These are phyloP conservation scores for Pleodorina starrii DNA, from an alignment of 139 green algal species.

Conservation along the genomic window DNA sequence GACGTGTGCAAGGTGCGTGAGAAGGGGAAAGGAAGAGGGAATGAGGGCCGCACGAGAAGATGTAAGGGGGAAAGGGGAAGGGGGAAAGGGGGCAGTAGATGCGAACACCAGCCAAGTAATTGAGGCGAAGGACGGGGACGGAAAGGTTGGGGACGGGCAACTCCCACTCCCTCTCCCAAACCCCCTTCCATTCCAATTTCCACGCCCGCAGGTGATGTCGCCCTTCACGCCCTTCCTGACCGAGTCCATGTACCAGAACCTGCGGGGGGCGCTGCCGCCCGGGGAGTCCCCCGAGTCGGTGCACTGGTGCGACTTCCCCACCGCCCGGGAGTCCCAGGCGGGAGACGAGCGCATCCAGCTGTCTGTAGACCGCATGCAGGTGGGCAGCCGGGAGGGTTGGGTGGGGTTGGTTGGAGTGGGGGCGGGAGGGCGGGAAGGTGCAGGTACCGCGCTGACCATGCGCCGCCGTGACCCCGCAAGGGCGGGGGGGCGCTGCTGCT, in stretches of 20 bases:
- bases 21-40: too few species aligned
- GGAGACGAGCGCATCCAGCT: constrained; percentile 77
- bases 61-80: neutral
- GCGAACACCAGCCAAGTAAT: too few species aligned
- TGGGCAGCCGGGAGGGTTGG: neutral
- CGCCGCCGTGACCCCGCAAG: too few species aligned
- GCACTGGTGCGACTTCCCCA: constrained; percentile 92
- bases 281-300: constrained; percentile 73
- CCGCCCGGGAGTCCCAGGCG: constrained; percentile 48
- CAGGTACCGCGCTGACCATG: too few species aligned
- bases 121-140: too few species aligned
- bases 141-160: too few species aligned
- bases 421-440: too few species aligned
- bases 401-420: too few species aligned
- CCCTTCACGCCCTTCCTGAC: constrained; percentile 99
- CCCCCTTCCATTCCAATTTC: too few species aligned
- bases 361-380: constrained; percentile 91
- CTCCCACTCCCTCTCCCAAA: too few species aligned
- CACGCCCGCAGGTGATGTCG: constrained; percentile 91
- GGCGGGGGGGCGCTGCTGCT: too few species aligned
- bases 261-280: constrained; percentile 73
- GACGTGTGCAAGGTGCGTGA: constrained; percentile 85
- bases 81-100: too few species aligned
- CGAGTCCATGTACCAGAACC: constrained; percentile 99
- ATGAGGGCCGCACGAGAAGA: neutral